phyloP scores from a whole-genome alignment of 169 alveolate genomes.

The Plasmodium adleri region DNA sequence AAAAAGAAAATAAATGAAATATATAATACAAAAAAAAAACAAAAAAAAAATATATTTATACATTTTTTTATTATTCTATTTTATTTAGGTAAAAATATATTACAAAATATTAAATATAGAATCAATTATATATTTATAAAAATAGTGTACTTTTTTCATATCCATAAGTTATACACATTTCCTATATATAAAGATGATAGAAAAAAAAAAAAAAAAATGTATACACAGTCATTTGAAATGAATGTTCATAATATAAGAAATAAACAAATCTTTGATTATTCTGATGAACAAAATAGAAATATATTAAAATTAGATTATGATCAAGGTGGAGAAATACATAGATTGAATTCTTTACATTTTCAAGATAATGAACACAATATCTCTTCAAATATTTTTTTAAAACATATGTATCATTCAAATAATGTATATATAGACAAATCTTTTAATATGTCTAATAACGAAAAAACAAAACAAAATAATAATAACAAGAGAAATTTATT shows the following conservation, averaged over 20 bases:
- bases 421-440: too few species aligned
- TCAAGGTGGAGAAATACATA: neutral
- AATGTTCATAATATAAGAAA: constrained; percentile 1
- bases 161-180: constrained; percentile 42
- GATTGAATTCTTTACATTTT: too few species aligned
- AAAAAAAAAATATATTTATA: neutral
- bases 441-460: too few species aligned
- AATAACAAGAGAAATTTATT: too few species aligned
- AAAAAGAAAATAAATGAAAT: neutral
- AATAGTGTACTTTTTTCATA: constrained; percentile 34
- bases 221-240: constrained; percentile 35
- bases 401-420: too few species aligned
- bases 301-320: neutral
- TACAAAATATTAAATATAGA: neutral
- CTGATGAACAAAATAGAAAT: neutral
- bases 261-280: neutral
- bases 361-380: too few species aligned
- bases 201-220: constrained; percentile 24
- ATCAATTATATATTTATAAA: constrained; percentile 12
- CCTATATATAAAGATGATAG: constrained; percentile 12
- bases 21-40: neutral
- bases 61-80: constrained; percentile 5
- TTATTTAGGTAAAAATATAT: constrained; percentile 6
- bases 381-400: too few species aligned
- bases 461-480: too few species aligned